phyloP scores from a whole-genome alignment of 1,284 basidiomycete genomes.

The Cutaneotrichosporon dermatis region DNA sequence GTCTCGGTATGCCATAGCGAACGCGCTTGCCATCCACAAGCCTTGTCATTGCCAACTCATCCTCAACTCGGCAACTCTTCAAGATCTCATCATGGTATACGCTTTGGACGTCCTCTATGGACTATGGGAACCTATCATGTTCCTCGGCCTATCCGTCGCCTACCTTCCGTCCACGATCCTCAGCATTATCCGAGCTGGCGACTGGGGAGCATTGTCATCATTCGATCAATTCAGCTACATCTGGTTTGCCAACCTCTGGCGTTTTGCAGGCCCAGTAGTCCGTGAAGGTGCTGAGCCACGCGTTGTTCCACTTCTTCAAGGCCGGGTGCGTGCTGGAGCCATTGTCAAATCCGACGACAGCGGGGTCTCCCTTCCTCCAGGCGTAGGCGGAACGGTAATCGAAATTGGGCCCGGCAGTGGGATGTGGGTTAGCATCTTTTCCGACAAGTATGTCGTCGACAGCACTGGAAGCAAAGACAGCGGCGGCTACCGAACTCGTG shows the following conservation, averaged over 20 bases:
- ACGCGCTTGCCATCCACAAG: too few species aligned
- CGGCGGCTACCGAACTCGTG: slow-evolving; percentile 6
- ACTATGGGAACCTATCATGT: slow-evolving; percentile 10
- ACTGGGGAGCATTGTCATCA: slow-evolving; percentile 9
- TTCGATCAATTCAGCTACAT: slow-evolving; percentile 8
- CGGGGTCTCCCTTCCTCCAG: background rate
- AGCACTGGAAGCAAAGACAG: background rate
- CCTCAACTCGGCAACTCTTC: too few species aligned
- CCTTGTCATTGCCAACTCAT: too few species aligned
- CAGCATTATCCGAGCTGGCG: background rate
- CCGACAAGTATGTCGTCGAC: slow-evolving; percentile 10
- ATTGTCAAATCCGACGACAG: background rate
- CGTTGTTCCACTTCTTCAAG: slow-evolving; percentile 16
- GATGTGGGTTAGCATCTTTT: slow-evolving; percentile 18
- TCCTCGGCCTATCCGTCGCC: slow-evolving; percentile 6
- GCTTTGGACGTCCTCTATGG: slow-evolving; percentile 4
- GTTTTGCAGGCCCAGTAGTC: slow-evolving; percentile 6
- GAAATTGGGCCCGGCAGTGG: slow-evolving; percentile 20
- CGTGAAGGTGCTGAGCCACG: slow-evolving; percentile 10
- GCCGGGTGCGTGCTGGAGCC: slow-evolving; percentile 13
- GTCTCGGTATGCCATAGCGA: too few species aligned
- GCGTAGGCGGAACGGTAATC: slow-evolving; percentile 15
- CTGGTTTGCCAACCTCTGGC: slow-evolving; percentile 19
- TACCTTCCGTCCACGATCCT: slow-evolving; percentile 12
- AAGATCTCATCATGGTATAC: background rate